Percentiles rank a stretch among this genome's conserved stretches.
These are phyloP conservation scores for Candolleomyces aberdarensis DNA, from an alignment of 768 basidiomycete species.

Conservation along the genomic window DNA sequence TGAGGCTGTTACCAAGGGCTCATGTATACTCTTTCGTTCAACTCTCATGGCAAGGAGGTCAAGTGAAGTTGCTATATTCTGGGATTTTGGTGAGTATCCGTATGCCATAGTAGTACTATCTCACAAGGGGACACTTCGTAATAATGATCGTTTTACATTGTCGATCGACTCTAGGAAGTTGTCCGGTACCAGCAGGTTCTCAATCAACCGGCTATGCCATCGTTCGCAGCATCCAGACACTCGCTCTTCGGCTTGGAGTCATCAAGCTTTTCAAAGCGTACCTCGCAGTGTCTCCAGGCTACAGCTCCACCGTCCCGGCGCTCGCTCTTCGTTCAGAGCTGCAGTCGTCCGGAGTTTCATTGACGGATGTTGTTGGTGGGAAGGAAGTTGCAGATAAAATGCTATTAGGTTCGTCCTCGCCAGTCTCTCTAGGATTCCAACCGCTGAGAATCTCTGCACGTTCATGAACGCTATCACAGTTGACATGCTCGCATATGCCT, in stretches of 20 bases:
- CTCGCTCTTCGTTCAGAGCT: slow-evolving; percentile 24
- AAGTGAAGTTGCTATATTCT: slow-evolving; percentile 20
- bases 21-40: neutral
- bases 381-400: slow-evolving; percentile 22
- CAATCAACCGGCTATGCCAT: slow-evolving; percentile 22
- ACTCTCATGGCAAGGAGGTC: neutral
- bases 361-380: slow-evolving; percentile 28
- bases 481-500: slow-evolving; percentile 27
- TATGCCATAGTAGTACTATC: neutral
- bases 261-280: slow-evolving; percentile 31
- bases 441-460: too few species aligned
- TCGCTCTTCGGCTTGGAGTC: slow-evolving; percentile 25
- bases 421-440: neutral
- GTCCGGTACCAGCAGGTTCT: slow-evolving; percentile 21
- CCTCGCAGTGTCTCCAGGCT: slow-evolving; percentile 21
- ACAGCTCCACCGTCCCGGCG: slow-evolving; percentile 5
- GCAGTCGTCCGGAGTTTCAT: slow-evolving; percentile 26
- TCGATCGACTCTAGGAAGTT: slow-evolving; percentile 23
- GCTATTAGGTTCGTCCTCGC: slow-evolving; percentile 21
- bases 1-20: too few species aligned
- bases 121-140: neutral
- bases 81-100: slow-evolving; percentile 22
- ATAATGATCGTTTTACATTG: neutral
- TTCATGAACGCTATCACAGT: slow-evolving; percentile 9
- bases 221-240: slow-evolving; percentile 22